Evolutionary conservation across 208 protist genomes (phyloP).

Genomic region (Crithidia bombi): DNA sequence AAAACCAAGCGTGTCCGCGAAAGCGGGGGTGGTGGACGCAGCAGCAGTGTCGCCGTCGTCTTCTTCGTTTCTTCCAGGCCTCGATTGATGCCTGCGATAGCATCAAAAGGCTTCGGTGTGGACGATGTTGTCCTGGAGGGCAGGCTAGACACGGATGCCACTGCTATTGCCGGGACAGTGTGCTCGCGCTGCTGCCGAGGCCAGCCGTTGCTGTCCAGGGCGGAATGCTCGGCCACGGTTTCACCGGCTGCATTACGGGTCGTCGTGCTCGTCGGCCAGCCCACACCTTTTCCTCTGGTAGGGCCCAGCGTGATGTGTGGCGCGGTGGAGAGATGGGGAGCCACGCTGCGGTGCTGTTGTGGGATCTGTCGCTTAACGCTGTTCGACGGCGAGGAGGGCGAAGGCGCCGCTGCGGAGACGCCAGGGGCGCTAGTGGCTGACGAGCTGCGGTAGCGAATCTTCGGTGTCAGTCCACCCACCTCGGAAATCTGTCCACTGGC

Average conservation of each 20-base stretch:
- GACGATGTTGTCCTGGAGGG: neutral
- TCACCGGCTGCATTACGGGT: neutral
- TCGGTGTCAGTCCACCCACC: slow-evolving; percentile 6
- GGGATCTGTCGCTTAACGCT: neutral
- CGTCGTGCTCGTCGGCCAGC: neutral
- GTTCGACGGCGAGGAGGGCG: neutral
- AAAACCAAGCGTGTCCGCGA: neutral
- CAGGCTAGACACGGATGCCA: neutral
- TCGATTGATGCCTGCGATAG: too few species aligned
- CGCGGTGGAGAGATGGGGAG: neutral
- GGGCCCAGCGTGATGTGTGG: neutral
- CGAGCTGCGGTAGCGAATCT: slow-evolving; percentile 19
- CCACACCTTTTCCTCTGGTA: neutral
- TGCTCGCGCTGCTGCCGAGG: neutral
- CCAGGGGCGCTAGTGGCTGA: neutral
- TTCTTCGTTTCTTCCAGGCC: neutral
- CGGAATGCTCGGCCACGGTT: neutral
- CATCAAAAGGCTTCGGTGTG: neutral
- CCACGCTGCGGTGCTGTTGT: neutral
- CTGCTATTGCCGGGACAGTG: neutral
- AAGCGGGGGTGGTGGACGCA: slow-evolving; percentile 3
- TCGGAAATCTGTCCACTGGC: neutral
- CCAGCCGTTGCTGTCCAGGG: neutral
- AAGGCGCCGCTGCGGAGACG: neutral
- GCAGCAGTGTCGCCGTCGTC: neutral